Evolutionary conservation across 2,329 filamentous ascomycete species (phyloP), one percentile per base, ranked within the genome.

Genomic region (Colletotrichum tropicale): DNA sequence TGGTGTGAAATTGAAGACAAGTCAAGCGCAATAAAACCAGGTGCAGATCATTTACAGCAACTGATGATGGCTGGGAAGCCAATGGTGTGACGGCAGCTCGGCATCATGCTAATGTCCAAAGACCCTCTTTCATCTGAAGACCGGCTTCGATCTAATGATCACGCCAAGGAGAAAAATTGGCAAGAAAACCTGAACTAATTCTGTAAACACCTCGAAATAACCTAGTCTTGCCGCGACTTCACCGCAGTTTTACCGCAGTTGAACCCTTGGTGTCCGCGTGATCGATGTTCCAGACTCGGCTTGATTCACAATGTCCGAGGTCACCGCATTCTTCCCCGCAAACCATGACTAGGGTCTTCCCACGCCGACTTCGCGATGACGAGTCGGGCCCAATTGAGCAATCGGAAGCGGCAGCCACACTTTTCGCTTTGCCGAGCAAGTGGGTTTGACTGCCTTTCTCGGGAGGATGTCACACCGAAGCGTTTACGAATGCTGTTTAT

Each of bases 401-500:
- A 66, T 75, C 12, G n/a, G 60, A 71, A 75, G 72, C 68, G 62
- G 61, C 68, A 30, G 61, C 55, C 48, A 55, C 21, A n/a, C 58
- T 10, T 28, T 9, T 52, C 26, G 55, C 26, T 38, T 56, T 43
- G n/a, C 48, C 32, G 16, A 48, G 58, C 32, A n/a, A 28, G 67
- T 66, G 67, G 32, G 30, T 71, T 71, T 13, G 30, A 30, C 16
- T 71, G 61, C 61, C 48, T 18, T 62, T 71, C 30, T 67, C 69
- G 68, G 72, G 61, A 13, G 34, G 26, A 21, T 55, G 60, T 36
- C 48, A 48, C 26, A 61, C 72, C 72, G 52, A 74, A 56, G 72
- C 67, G 72, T 71, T 55, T 74, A 74, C 36, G 52, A 58, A 36
- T 74, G 12, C 72, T 66, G 36, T 61, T 66, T 74, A 52, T 18